Base-by-base conservation (phyloP, 2,329 filamentous ascomycete genomes). In the Mollisiaceae sp. region DNA sequence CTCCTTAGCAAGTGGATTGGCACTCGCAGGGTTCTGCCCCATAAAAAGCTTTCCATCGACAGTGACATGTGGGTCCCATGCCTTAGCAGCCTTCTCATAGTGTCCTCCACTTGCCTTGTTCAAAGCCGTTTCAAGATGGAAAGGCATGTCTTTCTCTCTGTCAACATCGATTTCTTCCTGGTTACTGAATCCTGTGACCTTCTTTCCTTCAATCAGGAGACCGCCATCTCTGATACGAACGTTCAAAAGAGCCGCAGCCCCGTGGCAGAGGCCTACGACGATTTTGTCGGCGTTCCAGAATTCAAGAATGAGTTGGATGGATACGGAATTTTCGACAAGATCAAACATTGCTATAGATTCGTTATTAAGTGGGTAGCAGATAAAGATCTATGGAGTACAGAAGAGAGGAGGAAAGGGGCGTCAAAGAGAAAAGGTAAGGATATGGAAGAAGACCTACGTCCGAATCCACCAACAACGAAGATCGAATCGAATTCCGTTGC, bases 191-290 rank as follows among this genome's bases (percentile, higher is more conserved):
- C 84, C 87, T 0, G 87, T 89, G 55, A 87, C 85, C 60, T 81
- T 78, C 75, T 82, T 82, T 60, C 84, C 87, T 60, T 81, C 76
- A 54, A 91, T 75, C 9, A 90, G 77, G 56, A 80, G 79, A 69
- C 81, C 79, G 24, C 86, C 87, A 69, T 83, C 79, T 9, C 77
- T 69, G 38, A 82, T 72, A 70, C 81, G 84, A 36, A 85, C 88
- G 69, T 89, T 83, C 63, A 83, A 79, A 14, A 91, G 79, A 12
- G 84, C 89, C 4, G 84, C 85, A 2, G 88, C 85, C 6, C 88
- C 89, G 77, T 91, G 89, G 80, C 89, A 91, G 47, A 91, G 86
- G 1, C 88, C 85, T 0, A 84, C 79, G 9, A 91, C 83, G 59
- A 86, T 80, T 80, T 89, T 90, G 65, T 82, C 85, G 1, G 83